Conservation (phyloP, 2,329 filamentous ascomycete genomes). For the Trichophyton rubrum region DNA sequence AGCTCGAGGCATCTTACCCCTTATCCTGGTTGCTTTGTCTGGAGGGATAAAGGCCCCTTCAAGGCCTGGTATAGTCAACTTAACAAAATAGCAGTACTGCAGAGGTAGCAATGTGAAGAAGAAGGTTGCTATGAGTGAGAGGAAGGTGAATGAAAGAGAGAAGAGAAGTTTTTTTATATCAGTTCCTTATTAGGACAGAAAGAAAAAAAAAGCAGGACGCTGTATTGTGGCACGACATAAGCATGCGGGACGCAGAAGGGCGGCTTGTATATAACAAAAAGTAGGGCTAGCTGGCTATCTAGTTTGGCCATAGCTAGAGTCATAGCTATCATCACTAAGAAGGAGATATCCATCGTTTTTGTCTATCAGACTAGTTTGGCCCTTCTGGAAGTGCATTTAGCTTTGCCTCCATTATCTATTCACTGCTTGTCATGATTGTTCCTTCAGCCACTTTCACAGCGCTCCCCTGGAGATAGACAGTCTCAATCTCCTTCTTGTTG, state of each 20-base stretch:
- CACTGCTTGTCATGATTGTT: slow-evolving; percentile 9
- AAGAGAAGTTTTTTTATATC: neutral
- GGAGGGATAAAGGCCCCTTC: neutral
- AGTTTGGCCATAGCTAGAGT: too few relatives aligned
- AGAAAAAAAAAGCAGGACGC: neutral
- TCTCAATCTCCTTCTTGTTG: slow-evolving; percentile 13
- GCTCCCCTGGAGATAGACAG: slow-evolving; percentile 12
- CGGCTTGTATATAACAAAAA: neutral
- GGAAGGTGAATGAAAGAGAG: neutral
- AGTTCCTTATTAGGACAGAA: neutral
- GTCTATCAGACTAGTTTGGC: neutral
- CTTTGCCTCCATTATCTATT: neutral
- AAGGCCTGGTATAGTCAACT: neutral
- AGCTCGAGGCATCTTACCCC: neutral
- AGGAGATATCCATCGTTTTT: neutral
- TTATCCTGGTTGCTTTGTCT: neutral
- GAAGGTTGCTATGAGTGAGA: neutral
- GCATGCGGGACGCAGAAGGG: neutral
- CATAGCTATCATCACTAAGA: neutral
- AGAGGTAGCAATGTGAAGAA: neutral
- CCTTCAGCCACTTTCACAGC: slow-evolving; percentile 14
- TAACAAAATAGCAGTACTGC: neutral
- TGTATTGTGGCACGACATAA: slow-evolving; percentile 3
- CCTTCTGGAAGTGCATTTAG: neutral
- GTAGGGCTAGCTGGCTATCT: neutral